These are phyloP conservation scores for Coleophoma crateriformis DNA, from an alignment of 2,329 filamentous ascomycete genomes.

Conservation along the genomic window DNA sequence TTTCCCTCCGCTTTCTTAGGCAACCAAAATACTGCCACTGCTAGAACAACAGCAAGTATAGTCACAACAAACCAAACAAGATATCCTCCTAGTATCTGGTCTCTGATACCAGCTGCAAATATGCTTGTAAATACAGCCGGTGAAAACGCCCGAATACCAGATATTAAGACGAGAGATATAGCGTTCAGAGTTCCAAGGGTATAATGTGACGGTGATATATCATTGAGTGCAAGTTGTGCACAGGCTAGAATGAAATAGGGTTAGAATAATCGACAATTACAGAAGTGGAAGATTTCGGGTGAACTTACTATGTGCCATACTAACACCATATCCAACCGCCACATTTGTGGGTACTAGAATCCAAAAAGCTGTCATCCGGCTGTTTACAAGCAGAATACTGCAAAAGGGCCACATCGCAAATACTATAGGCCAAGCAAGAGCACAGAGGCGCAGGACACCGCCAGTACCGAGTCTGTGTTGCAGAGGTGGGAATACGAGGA, in stretches of 20 bases:
- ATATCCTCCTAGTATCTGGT: slow-evolving; percentile 58
- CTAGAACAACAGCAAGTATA: slow-evolving; percentile 27
- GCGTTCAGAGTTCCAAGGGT: slow-evolving; percentile 69
- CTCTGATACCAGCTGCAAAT: slow-evolving; percentile 60
- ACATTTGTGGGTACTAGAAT: slow-evolving; percentile 36
- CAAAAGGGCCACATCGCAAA: slow-evolving; percentile 48
- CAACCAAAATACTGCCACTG: slow-evolving; percentile 27
- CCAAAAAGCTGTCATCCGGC: slow-evolving; percentile 29
- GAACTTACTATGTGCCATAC: slow-evolving; percentile 45
- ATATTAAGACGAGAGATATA: slow-evolving; percentile 54
- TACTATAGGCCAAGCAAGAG: slow-evolving; percentile 56
- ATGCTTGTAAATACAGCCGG: slow-evolving; percentile 63
- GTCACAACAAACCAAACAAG: slow-evolving; percentile 58
- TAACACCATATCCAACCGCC: slow-evolving; percentile 45
- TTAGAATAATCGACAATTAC: no score
- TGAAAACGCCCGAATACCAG: slow-evolving; percentile 57
- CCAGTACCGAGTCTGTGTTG: slow-evolving; percentile 63
- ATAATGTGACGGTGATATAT: slow-evolving; percentile 59
- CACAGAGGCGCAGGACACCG: slow-evolving; percentile 54
- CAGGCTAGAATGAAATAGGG: no score
- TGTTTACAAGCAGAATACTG: slow-evolving; percentile 48
- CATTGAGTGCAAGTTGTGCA: slow-evolving; percentile 69
- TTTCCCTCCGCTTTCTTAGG: slow-evolving; percentile 24
- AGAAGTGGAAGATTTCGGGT: no score
- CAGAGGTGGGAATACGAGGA: slow-evolving; percentile 63